Base-by-base conservation (phyloP, 805 yeast genomes). In the Kodamaea lidongshanica region DNA sequence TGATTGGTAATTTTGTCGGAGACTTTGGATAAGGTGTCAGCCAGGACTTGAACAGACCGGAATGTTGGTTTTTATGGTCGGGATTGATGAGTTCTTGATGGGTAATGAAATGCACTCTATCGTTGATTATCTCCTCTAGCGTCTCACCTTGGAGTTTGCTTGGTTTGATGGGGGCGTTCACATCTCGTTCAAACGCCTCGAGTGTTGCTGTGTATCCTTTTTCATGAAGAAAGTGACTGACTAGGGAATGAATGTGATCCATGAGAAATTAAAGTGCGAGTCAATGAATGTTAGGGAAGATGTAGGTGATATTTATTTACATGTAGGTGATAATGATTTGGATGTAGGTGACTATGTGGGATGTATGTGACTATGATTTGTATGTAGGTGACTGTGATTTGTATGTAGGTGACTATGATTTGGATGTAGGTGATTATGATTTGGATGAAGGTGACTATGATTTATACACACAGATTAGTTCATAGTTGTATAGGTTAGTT, bases 221-320 rank as follows among this genome's bases (percentile, higher is more conserved):
- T n/a, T 63, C 54, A 16, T 61, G 49, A n/a, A 81, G 60, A 40
- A 71, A 80, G 17, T 75, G 73, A 0, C 83, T 86, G 8, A 81
- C 60, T 18, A 79, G 50, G 22, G 42, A 35, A 26, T 52, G 56
- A 15, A 48, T 25, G 11, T 20, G 27, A 16, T 32, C 30, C 35
- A 32, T 32, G 16, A 8, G 6, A 11, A 8, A 13, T n/a, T n/a
- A n/a, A n/a, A n/a, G n/a, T n/a, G n/a, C n/a, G n/a, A n/a, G n/a
- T n/a, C n/a, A n/a, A n/a, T n/a, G n/a, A n/a, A n/a, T n/a, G n/a
- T n/a, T n/a, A n/a, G n/a, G n/a, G n/a, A n/a, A n/a, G n/a, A n/a
- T n/a, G n/a, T n/a, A n/a, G n/a, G n/a, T n/a, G n/a, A n/a, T n/a
- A n/a, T n/a, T n/a, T n/a, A n/a, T n/a, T n/a, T n/a, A n/a, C n/a